A percentile compares a stretch with the other conserved stretches of the same genome.
These are phyloP conservation scores for Castanopsis chinensis DNA, from an alignment of 306 rosid species.

Conservation along the genomic window DNA sequence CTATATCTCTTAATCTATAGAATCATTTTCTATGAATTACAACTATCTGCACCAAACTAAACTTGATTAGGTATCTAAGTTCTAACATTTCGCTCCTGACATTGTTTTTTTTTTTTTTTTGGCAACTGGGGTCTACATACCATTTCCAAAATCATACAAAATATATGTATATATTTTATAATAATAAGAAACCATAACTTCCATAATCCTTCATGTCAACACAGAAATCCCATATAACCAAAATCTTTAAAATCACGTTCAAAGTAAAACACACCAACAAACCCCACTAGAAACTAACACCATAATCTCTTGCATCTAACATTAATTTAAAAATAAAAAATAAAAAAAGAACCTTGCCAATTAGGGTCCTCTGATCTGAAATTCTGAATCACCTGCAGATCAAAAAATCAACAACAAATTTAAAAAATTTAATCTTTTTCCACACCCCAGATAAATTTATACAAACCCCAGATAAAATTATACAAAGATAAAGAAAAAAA, in stretches of 20 bases:
- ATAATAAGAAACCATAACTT: neutral
- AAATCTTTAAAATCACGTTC: neutral
- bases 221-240: neutral
- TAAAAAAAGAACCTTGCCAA: neutral
- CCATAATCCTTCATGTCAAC: neutral
- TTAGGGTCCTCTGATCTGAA: neutral
- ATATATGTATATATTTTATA: neutral
- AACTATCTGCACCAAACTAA: neutral
- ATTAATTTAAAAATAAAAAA: neutral
- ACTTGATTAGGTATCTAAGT: neutral
- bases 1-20: neutral
- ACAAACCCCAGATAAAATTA: neutral
- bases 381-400: neutral
- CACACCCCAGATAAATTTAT: neutral
- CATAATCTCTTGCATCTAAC: neutral
- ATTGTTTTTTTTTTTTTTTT: neutral
- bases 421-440: neutral
- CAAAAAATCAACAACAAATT: neutral
- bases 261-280: neutral
- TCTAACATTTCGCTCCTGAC: neutral
- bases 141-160: neutral
- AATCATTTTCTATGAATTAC: neutral
- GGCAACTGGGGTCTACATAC: neutral
- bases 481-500: neutral
- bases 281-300: neutral